Conservation (phyloP, 208 protist genomes). For the Angomonas deanei region DNA sequence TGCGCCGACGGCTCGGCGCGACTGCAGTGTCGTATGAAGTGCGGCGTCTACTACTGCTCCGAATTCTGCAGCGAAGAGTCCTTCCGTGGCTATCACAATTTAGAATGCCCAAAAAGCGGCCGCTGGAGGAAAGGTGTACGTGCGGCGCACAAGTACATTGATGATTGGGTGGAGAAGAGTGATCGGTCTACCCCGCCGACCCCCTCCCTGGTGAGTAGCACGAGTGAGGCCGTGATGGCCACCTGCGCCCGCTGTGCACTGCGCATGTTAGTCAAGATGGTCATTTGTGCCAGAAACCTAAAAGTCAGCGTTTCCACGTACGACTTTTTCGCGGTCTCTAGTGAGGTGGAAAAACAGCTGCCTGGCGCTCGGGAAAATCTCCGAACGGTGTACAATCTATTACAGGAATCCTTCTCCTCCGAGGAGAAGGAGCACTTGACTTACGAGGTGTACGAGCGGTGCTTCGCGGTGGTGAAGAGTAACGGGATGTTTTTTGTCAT, state of each 20-base stretch:
- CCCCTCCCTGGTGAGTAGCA: conserved; percentile 14
- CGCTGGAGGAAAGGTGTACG: conserved; percentile 50
- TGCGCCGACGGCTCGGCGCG: conserved; percentile 14
- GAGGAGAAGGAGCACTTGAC: not conserved
- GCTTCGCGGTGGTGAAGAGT: not conserved
- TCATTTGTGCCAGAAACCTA: conserved; percentile 19
- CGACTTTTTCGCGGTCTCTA: conserved; percentile 25
- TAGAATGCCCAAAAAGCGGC: conserved; percentile 56
- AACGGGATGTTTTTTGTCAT: not conserved
- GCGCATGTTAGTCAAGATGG: conserved; percentile 64
- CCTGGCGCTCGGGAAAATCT: not conserved
- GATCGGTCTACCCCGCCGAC: no score
- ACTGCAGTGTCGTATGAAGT: conserved; percentile 53
- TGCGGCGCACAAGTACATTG: conserved; percentile 22
- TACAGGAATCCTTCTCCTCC: not conserved
- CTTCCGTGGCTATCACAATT: conserved; percentile 70
- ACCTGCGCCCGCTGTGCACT: conserved; percentile 47
- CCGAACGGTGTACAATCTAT: not conserved
- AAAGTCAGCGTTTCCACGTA: conserved; percentile 26
- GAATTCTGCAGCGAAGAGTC: conserved; percentile 59
- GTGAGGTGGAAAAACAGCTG: not conserved
- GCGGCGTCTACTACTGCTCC: conserved; percentile 59
- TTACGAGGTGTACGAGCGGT: not conserved
- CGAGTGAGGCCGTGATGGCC: conserved; percentile 19
- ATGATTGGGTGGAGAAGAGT: not conserved